These are phyloP conservation scores for Alternaria infectoria DNA, from an alignment of 2,329 filamentous ascomycete genomes.

Conservation along the genomic window DNA sequence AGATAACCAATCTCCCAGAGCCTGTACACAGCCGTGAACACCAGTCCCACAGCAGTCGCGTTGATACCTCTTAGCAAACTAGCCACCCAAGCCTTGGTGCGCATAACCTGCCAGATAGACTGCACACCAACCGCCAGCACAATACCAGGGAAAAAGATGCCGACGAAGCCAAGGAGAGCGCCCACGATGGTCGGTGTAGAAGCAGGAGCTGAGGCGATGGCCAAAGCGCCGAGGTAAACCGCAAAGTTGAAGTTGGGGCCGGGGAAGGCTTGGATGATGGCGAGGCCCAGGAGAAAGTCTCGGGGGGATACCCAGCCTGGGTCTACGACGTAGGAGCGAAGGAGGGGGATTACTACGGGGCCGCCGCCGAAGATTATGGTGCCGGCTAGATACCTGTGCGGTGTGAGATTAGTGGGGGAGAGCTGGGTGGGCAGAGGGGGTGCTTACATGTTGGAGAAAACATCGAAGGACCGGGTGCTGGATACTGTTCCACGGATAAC, in stretches of 20 bases:
- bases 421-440: background rate
- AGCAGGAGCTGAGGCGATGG: slow-evolving; percentile 35
- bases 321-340: slow-evolving; percentile 61
- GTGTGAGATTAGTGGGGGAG: background rate
- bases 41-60: slow-evolving; percentile 51
- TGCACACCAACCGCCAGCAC: slow-evolving; percentile 47
- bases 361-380: slow-evolving; percentile 61
- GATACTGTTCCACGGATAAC: slow-evolving; percentile 52
- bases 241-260: slow-evolving; percentile 66
- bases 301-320: slow-evolving; percentile 73
- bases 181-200: slow-evolving; percentile 39
- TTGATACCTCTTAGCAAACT: slow-evolving; percentile 50
- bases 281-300: slow-evolving; percentile 75
- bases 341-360: slow-evolving; percentile 54
- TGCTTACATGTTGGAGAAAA: slow-evolving; percentile 71
- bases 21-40: slow-evolving; percentile 54
- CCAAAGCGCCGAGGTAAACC: slow-evolving; percentile 51
- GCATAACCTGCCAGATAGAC: slow-evolving; percentile 48
- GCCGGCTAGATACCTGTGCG: slow-evolving; percentile 63
- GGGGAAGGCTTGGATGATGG: slow-evolving; percentile 73
- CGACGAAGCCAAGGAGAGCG: slow-evolving; percentile 48
- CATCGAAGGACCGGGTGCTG: slow-evolving; percentile 59
- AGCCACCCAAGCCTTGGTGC: slow-evolving; percentile 43
- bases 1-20: slow-evolving; percentile 55
- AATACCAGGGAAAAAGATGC: slow-evolving; percentile 51